These are phyloP conservation scores for Posidonia oceanica DNA, from an alignment of 116 monocot genomes.

Conservation along the genomic window DNA sequence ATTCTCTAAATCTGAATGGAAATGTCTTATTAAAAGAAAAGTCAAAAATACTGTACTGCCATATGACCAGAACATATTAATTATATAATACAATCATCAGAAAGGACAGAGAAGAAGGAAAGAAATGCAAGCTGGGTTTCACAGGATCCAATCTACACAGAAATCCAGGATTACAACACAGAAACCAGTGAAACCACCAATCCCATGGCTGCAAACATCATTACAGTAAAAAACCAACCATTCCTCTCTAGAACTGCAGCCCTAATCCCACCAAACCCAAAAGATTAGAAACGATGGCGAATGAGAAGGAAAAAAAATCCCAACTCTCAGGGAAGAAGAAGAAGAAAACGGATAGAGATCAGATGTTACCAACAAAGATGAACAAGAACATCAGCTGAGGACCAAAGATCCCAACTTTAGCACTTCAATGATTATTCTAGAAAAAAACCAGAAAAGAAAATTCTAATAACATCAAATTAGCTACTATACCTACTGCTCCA, in stretches of 20 bases:
- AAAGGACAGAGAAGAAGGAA: background rate
- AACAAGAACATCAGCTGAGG: too few relatives aligned
- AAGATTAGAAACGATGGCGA: background rate
- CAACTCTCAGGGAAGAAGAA: background rate
- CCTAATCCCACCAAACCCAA: background rate
- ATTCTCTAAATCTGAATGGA: too few relatives aligned
- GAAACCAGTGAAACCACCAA: background rate
- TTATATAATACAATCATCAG: background rate
- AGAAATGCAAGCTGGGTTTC: background rate
- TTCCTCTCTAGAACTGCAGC: background rate
- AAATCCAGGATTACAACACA: conserved; percentile 2
- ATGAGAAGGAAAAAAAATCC: background rate
- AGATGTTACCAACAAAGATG: too few relatives aligned
- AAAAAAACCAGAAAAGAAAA: too few relatives aligned
- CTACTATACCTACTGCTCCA: background rate
- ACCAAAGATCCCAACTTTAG: too few relatives aligned
- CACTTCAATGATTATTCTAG: too few relatives aligned
- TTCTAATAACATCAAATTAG: too few relatives aligned
- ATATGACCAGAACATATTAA: background rate
- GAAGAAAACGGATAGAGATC: too few relatives aligned
- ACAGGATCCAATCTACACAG: conserved; percentile 5
- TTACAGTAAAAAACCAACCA: background rate
- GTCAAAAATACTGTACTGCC: background rate
- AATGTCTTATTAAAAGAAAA: too few relatives aligned
- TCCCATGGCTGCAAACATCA: background rate